Base-by-base conservation (phyloP, 345 rosid genomes). In the Eucalyptus melliodora region DNA sequence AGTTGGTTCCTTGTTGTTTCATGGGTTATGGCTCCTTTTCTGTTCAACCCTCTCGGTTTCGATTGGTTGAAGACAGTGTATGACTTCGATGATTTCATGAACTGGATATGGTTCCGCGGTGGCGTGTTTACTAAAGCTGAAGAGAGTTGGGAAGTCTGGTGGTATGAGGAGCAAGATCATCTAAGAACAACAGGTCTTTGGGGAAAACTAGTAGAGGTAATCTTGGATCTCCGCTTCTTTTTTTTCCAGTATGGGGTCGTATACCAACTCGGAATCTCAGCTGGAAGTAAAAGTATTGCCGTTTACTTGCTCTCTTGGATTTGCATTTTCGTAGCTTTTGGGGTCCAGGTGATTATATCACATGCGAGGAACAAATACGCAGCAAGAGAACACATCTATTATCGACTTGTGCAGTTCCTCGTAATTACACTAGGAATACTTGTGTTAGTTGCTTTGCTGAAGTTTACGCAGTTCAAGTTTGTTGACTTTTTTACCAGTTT, bases 71-170 rank as follows among this genome's bases (percentile, higher is more conserved):
- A 89, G 90, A 85, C 77, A 4, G 87, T 89, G 44, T 37, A 85
- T 47, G 90, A 89, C 81, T 89, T 50, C 5, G 90, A 89, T 30
- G 87, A 89, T n/a, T 89, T 89, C 87, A 89, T 89, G 45, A 85
- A 47, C 82, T 89, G 90, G 90, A 85, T 89, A 85, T 85, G 87
- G 80, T 55, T 56, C 87, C 42, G 86, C 2, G 24, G 90, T 4
- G 31, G 87, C 2, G 51, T 83, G 51, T 83, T 85, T 30, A 77
- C 81, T 11, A 49, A 42, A 47, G 87, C 59, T 19, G 56, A 89
- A 21, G 44, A 82, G 87, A 89, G 90, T 37, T 89, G 90, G 90
- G 90, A 89, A 86, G 62, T 47, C 19, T 89, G 90, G 90, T 89
- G 90, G 90, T 45, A 89, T 49, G 90, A 60, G 45, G 90, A 89